phyloP scores from a whole-genome alignment of 202 grass and related monocot species.

The Schoenoplectus triqueter region DNA sequence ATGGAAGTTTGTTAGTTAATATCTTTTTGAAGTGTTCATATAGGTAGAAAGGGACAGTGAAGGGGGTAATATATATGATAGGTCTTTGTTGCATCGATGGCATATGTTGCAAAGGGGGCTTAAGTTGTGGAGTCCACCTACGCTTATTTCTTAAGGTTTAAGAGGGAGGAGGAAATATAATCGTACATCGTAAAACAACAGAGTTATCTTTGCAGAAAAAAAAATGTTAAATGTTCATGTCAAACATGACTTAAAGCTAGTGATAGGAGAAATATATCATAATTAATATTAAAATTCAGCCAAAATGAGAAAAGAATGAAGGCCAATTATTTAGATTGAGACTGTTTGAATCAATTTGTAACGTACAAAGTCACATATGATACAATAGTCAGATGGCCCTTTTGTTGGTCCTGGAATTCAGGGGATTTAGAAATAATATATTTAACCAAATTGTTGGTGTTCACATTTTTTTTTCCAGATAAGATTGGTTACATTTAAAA shows the following conservation, averaged over 20 bases:
- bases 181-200: conserved; percentile 6
- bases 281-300: conserved; percentile 6
- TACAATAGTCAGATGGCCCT: not conserved
- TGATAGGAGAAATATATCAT: conserved; percentile 1
- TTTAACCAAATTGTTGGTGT: conserved; percentile 11
- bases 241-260: not conserved
- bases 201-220: not conserved
- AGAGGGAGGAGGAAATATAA: conserved; percentile 47
- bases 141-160: conserved; percentile 51
- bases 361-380: not conserved
- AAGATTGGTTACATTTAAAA: conserved; percentile 3
- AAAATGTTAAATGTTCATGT: not conserved
- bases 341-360: not conserved
- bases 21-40: conserved; percentile 21
- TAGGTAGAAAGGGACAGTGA: conserved; percentile 16
- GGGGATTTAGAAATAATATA: not conserved
- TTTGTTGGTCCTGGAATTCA: not conserved
- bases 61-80: not conserved
- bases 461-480: too few relatives aligned
- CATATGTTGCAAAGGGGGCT: conserved; percentile 39
- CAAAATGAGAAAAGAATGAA: not conserved
- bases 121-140: conserved; percentile 25
- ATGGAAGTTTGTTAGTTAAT: conserved; percentile 35
- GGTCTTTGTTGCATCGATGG: conserved; percentile 1
- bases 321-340: not conserved